Percentiles rank a stretch among this genome's conserved stretches.
phyloP scores from a whole-genome alignment of 1,284 basidiomycete species.

The Gymnopus androsaceus region DNA sequence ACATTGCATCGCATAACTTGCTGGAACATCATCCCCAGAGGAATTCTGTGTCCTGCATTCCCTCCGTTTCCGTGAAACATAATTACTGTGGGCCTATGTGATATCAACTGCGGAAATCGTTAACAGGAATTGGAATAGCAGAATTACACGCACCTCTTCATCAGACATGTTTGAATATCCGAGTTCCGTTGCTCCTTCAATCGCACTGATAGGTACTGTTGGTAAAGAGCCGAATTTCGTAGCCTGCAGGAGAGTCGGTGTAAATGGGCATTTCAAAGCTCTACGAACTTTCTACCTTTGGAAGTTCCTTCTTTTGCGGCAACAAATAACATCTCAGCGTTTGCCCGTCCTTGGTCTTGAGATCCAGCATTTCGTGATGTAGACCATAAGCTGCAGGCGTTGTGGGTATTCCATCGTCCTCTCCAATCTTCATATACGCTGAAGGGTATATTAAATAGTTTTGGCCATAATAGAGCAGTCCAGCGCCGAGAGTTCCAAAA shows the following conservation, averaged over 20 bases:
- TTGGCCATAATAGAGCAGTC: conserved; percentile 84
- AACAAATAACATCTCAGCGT: conserved; percentile 43
- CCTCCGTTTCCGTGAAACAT: conserved; percentile 93
- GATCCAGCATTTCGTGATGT: conserved; percentile 3
- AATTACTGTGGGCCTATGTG: conserved; percentile 77
- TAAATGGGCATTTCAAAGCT: background rate
- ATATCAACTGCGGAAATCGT: conserved; percentile 52
- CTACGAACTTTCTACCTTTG: background rate
- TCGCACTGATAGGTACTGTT: background rate
- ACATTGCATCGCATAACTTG: conserved; percentile 86
- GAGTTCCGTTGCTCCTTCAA: conserved; percentile 4
- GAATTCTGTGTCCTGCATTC: conserved; percentile 81
- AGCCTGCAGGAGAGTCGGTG: background rate
- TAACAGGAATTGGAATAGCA: background rate
- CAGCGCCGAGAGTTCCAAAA: conserved; percentile 40
- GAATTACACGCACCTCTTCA: conserved; percentile 37
- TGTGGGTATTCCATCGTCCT: conserved; percentile 17
- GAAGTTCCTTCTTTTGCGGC: conserved; percentile 40
- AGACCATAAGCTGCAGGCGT: conserved; percentile 10
- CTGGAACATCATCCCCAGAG: conserved; percentile 86
- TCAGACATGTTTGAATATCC: conserved; percentile 27
- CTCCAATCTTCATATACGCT: conserved; percentile 42
- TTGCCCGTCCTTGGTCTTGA: conserved; percentile 38
- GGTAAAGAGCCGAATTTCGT: conserved; percentile 5
- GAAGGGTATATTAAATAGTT: conserved; percentile 89